A percentile compares a stretch with the other conserved stretches of the same genome.
These are phyloP conservation scores for Lactarius deliciosus DNA, from an alignment of 768 basidiomycete genomes.

Conservation along the genomic window DNA sequence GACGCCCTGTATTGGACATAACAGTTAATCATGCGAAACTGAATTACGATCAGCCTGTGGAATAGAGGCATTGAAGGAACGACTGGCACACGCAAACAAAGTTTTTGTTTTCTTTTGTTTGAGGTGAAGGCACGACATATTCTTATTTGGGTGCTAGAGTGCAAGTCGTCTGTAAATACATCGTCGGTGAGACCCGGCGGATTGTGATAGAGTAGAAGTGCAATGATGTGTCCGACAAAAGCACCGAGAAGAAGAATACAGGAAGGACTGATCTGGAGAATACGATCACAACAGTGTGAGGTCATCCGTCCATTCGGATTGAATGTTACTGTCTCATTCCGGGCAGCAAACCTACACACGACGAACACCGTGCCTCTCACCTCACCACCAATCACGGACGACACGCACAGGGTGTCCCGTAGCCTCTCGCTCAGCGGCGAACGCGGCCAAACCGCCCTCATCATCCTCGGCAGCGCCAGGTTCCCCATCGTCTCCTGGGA, in stretches of 20 bases:
- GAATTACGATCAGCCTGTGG: too few species aligned
- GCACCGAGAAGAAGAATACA: background rate
- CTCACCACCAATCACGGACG: background rate
- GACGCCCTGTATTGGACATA: too few species aligned
- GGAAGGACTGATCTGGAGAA: background rate
- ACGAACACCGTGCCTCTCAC: too few species aligned
- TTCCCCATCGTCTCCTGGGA: background rate
- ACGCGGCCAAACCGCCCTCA: background rate
- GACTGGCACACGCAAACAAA: too few species aligned
- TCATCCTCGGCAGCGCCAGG: background rate
- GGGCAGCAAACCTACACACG: background rate
- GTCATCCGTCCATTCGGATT: background rate
- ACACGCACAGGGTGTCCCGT: background rate
- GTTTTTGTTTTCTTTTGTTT: too few species aligned
- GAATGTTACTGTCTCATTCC: background rate
- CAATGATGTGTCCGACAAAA: background rate
- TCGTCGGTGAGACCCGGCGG: background rate
- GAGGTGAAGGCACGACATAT: too few species aligned
- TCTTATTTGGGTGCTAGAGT: too few species aligned
- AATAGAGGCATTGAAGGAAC: too few species aligned
- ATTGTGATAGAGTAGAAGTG: background rate
- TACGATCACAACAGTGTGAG: background rate
- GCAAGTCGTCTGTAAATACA: too few species aligned
- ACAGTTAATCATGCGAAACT: too few species aligned
- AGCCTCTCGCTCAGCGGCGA: background rate